phyloP scores from a whole-genome alignment of 2,329 filamentous ascomycete genomes.

The Phialocephala subalpina region DNA sequence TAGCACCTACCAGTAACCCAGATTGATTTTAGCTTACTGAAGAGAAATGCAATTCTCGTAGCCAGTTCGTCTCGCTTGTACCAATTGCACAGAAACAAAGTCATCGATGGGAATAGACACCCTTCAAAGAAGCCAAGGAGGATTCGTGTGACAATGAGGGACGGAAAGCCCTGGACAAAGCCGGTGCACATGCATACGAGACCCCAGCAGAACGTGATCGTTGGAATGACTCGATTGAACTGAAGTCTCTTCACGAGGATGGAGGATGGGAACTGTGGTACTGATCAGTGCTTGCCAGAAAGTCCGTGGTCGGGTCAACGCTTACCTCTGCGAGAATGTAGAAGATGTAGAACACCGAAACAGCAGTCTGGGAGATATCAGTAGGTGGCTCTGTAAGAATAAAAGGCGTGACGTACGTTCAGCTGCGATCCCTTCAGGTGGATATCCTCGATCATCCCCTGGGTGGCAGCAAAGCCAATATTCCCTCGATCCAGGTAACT shows the following conservation, averaged over 20 bases:
- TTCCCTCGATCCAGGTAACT: conserved; percentile 72
- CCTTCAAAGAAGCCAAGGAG: conserved; percentile 23
- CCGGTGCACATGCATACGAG: conserved; percentile 20
- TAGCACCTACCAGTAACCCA: not conserved
- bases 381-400: not conserved
- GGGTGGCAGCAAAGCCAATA: conserved; percentile 21
- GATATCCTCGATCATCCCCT: conserved; percentile 22
- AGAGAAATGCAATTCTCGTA: conserved; percentile 19
- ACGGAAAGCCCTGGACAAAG: conserved; percentile 15
- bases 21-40: conserved; percentile 7
- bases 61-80: conserved; percentile 25
- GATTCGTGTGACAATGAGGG: conserved; percentile 18
- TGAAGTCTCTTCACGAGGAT: conserved; percentile 21
- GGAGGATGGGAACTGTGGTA: conserved; percentile 16
- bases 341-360: conserved; percentile 22
- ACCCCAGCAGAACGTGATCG: conserved; percentile 22
- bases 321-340: conserved; percentile 24
- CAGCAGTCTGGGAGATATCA: conserved; percentile 15
- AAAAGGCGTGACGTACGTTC: not conserved
- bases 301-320: not conserved
- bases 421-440: conserved; percentile 17
- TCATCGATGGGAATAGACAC: conserved; percentile 25
- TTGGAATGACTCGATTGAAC: conserved; percentile 20
- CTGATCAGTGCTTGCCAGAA: not conserved
- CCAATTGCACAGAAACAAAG: conserved; percentile 21